phyloP scores from a whole-genome alignment of 176 grass and related monocot genomes.

The Chloris gayana region DNA sequence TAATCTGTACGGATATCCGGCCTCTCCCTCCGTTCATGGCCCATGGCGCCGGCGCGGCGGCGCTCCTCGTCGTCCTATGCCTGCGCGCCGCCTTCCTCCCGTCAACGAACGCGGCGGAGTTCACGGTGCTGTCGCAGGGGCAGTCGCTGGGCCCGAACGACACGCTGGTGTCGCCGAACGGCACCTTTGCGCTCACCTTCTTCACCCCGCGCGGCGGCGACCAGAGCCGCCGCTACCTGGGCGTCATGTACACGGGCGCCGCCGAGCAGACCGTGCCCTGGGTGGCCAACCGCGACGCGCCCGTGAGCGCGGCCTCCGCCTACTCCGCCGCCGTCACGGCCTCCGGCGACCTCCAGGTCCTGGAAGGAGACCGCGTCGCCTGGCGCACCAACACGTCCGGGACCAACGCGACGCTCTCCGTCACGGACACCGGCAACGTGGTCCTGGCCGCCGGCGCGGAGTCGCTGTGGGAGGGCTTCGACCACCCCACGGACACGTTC shows the following conservation, averaged over 20 bases:
- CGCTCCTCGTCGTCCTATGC: not conserved
- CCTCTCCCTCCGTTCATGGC: constrained; percentile 16
- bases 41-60: not conserved
- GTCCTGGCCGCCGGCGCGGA: not conserved
- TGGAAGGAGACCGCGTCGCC: constrained; percentile 20
- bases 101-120: not conserved
- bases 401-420: constrained; percentile 25
- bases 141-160: constrained; percentile 34
- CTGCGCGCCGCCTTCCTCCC: not conserved
- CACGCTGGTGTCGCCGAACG: constrained; percentile 44
- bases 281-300: constrained; percentile 70
- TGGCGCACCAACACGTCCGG: constrained; percentile 38
- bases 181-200: constrained; percentile 54
- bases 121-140: constrained; percentile 29
- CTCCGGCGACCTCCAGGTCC: constrained; percentile 52
- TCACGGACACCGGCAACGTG: constrained; percentile 50
- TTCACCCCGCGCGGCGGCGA: constrained; percentile 46
- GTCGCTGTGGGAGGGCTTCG: constrained; percentile 46
- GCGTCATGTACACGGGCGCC: constrained; percentile 48
- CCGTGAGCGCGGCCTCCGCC: constrained; percentile 21
- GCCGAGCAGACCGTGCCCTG: constrained; percentile 49
- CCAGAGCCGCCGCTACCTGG: constrained; percentile 47
- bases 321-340: constrained; percentile 42
- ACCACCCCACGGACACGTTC: constrained; percentile 46
- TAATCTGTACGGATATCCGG: too few relatives aligned